Base-by-base conservation (phyloP, 1,284 basidiomycete species). In the Sanguinoderma infundibulare region DNA sequence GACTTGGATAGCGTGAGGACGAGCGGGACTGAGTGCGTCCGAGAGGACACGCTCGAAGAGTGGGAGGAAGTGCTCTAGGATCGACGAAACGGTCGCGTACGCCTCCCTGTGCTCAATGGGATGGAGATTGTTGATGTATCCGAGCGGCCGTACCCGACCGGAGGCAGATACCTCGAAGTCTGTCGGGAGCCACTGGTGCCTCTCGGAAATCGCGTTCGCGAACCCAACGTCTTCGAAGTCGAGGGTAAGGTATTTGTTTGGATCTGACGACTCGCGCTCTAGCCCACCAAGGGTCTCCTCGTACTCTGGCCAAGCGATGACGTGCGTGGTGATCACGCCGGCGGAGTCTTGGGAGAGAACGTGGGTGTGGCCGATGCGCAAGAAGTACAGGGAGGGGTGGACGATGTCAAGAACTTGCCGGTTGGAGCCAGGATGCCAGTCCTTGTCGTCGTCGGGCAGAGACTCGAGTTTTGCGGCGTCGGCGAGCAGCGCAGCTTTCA, bases 41-140 rank as follows among this genome's bases (percentile, higher is more conserved):
- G 53, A 49, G 30, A 53, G 53, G n/a, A 56, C 59, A 9, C 49
- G 53, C 54, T 60, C 59, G 35, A 60, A 56, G 34, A 60, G 36
- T 12, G 59, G 49, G n/a, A 60, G 17, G 54, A 60, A 60, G 32
- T 54, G 54, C 34, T 39, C 39, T 3, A 60, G 30, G 24, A 60
- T 44, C 15, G 59, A 24, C 20, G 59, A 44, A 47, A 60, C 44
- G 24, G 40, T 14, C 5, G 42, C 28, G 28, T 61, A 61, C 2
- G 53, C 32, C 12, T 40, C n/a, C 17, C 24, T 30, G 40, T 57
- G 49, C 9, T 28, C 50, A 9, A 34, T 24, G 5, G 55, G 59
- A 14, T 56, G 54, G 42, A 61, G 49, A 22, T 61, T 61, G 59
- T 57, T 61, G 59, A 61, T 61, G 50, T 61, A 61, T 5, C 47